Percentiles rank a stretch among this genome's conserved stretches.
Conservation (phyloP, 1,284 basidiomycete species). For the Exobasidium cylindrosporum region DNA sequence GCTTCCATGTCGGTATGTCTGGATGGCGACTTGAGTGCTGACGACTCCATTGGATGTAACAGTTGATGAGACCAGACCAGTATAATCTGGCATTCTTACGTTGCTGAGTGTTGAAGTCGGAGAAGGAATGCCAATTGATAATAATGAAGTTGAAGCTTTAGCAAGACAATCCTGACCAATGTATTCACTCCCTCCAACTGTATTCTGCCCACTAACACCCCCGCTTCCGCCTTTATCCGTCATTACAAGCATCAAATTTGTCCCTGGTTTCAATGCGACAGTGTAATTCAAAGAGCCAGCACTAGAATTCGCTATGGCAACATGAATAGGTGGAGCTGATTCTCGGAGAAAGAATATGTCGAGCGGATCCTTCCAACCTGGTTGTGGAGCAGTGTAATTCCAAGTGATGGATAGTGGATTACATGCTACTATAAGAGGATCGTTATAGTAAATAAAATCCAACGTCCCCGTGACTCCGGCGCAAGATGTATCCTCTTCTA, state of each 20-base stretch:
- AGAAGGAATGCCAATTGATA: slow-evolving; percentile 15
- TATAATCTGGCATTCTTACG: slow-evolving; percentile 24
- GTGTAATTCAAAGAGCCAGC: slow-evolving; percentile 22
- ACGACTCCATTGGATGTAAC: slow-evolving; percentile 28
- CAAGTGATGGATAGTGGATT: slow-evolving; percentile 22
- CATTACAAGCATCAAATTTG: slow-evolving; percentile 29
- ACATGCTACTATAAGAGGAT: slow-evolving; percentile 14
- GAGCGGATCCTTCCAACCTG: slow-evolving; percentile 15
- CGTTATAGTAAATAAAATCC: slow-evolving; percentile 28
- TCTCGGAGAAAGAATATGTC: slow-evolving; percentile 29
- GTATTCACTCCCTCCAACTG: slow-evolving; percentile 30
- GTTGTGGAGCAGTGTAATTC: slow-evolving; percentile 22
- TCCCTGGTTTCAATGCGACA: slow-evolving; percentile 26
- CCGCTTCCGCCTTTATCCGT: slow-evolving; percentile 26
- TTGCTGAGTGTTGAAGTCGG: slow-evolving; percentile 24
- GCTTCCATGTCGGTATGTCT: slow-evolving; percentile 27
- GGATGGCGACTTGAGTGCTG: slow-evolving; percentile 26
- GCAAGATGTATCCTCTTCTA: slow-evolving; percentile 19
- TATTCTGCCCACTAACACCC: slow-evolving; percentile 31
- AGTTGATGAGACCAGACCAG: slow-evolving; percentile 25
- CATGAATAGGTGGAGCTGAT: slow-evolving; percentile 26
- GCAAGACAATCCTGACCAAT: slow-evolving; percentile 23
- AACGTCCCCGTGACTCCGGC: slow-evolving; percentile 10
- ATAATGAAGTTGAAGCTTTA: background rate
- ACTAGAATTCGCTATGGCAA: slow-evolving; percentile 13